Base-by-base conservation (phyloP, 768 basidiomycete genomes). In the Phanerodontia chrysosporium region DNA sequence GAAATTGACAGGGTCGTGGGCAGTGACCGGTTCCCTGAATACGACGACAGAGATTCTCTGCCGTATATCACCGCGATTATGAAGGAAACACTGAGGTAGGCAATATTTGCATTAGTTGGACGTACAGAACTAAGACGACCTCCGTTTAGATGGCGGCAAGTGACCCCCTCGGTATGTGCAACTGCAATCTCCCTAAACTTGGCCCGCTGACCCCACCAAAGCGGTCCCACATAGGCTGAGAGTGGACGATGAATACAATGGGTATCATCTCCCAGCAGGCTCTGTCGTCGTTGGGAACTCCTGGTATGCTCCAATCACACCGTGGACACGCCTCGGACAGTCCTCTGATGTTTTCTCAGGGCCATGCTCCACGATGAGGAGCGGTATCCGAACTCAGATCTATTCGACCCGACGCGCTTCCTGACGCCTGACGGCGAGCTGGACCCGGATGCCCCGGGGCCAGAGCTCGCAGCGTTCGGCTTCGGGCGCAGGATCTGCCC, bases 181-280 rank as follows among this genome's bases (percentile, higher is more conserved):
- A n/a, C n/a, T n/a, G n/a, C n/a, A n/a, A n/a, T n/a, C n/a, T n/a
- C n/a, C n/a, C n/a, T n/a, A n/a, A n/a, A n/a, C n/a, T n/a, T n/a
- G n/a, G n/a, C n/a, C n/a, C n/a, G n/a, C n/a, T n/a, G n/a, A n/a
- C n/a, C n/a, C n/a, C n/a, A n/a, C n/a, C 14, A 16, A 3, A 27
- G 70, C 51, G 22, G 59, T 73, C 22, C 63, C 71, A 8, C 72
- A 73, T 44, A 61, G 62, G 10, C 59, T 65, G 4, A 53, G 55
- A 9, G 64, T 63, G 45, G 73, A 74, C 55, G 72, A 73, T 56
- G 58, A 65, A 6, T 72, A 71, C 52, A 21, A 63, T 29, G 73
- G 71, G 3, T 70, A 70, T 60, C 65, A 51, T 29, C 68, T 74
- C 27, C 73, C 73, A 1, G 67, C 72, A 51, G 72, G 66, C 1